Evolutionary conservation across 83 land plant species (phyloP).

Genomic region (Diphasiastrum complanatum): DNA sequence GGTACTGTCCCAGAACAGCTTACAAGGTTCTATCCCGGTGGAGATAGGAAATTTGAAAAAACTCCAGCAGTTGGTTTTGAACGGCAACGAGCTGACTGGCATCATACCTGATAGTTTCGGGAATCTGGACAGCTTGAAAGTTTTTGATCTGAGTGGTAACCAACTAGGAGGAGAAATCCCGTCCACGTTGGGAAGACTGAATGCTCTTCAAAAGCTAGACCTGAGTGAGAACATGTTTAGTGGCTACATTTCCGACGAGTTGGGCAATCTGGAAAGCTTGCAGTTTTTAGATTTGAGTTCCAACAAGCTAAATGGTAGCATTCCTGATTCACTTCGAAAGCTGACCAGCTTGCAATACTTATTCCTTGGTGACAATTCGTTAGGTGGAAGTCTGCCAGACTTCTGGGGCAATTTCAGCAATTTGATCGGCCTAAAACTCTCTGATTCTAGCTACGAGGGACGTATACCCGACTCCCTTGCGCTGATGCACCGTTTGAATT

Average conservation of each 20-base stretch:
- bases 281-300: conserved; percentile 5
- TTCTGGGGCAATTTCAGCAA: neutral
- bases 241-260: neutral
- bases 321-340: neutral
- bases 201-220: conserved; percentile 1
- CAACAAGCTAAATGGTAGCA: neutral
- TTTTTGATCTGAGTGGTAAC: conserved; percentile 2
- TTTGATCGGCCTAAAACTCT: neutral
- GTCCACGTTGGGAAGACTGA: neutral
- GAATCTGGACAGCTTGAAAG: neutral
- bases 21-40: conserved; percentile 1
- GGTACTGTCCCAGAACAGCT: neutral
- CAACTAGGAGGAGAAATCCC: neutral
- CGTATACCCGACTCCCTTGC: neutral
- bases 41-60: neutral
- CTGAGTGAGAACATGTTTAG: neutral
- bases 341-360: conserved; percentile 1
- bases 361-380: neutral
- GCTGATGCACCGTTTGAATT: neutral
- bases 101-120: neutral
- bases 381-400: neutral
- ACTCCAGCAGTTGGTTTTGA: conserved; percentile 10
- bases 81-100: neutral
- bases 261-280: neutral
- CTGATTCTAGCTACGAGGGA: neutral